Conservation (phyloP, 2,329 filamentous ascomycete species). For the Colletotrichum sp. region DNA sequence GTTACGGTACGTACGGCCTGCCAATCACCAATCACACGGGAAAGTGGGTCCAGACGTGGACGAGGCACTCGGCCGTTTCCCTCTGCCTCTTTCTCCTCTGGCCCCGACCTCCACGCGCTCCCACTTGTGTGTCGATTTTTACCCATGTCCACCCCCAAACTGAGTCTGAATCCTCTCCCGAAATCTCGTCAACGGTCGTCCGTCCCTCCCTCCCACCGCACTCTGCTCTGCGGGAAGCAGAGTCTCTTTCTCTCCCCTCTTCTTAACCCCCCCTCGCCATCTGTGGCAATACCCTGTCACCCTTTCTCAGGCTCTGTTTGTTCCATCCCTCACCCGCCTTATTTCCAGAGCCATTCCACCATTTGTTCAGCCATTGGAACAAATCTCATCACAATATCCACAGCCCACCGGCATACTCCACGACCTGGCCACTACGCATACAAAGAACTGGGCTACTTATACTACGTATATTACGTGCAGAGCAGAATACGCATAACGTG, state of each 20-base stretch:
- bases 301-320: not conserved
- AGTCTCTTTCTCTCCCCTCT: not conserved
- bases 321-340: not conserved
- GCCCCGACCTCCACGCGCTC: constrained; percentile 6
- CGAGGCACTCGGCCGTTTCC: constrained; percentile 8
- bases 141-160: not conserved
- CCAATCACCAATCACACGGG: constrained; percentile 3
- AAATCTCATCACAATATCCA: not conserved
- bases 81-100: not conserved
- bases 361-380: not conserved
- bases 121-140: not conserved
- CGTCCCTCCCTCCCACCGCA: not conserved
- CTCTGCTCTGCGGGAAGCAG: not conserved
- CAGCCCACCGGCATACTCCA: not conserved
- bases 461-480: not conserved
- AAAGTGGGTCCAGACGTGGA: not conserved
- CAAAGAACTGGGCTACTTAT: not conserved
- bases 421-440: not conserved
- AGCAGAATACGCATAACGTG: not conserved
- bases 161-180: not conserved
- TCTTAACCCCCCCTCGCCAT: not conserved
- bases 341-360: not conserved
- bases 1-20: not conserved
- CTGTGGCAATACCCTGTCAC: not conserved
- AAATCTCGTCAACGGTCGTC: not conserved